A percentile compares a stretch with the other conserved stretches of the same genome.
Evolutionary conservation across 208 protist genomes (phyloP).

Genomic region (Trypanosoma cruzi): DNA sequence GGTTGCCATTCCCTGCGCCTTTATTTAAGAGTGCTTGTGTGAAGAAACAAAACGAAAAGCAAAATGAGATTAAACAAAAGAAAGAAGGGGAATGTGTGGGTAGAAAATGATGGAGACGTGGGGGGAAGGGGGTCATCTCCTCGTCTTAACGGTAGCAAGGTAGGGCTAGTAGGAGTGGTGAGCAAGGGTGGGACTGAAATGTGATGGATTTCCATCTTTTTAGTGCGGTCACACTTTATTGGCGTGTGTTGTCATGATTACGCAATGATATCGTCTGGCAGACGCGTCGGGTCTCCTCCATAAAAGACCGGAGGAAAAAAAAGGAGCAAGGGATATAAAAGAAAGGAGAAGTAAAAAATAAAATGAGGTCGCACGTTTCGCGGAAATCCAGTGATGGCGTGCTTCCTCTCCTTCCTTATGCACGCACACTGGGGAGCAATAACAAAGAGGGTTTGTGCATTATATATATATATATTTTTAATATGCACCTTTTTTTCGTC

Average conservation of each 20-base stretch:
- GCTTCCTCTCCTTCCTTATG: too few relatives aligned
- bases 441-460: background rate
- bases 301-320: too few relatives aligned
- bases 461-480: slow-evolving; percentile 8
- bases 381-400: too few relatives aligned
- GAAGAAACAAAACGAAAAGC: background rate
- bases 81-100: slow-evolving; percentile 3
- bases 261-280: background rate
- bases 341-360: too few relatives aligned
- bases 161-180: background rate
- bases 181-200: background rate
- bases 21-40: slow-evolving; percentile 29
- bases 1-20: slow-evolving; percentile 54
- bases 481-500: background rate
- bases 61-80: background rate
- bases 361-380: too few relatives aligned
- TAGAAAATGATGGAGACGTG: slow-evolving; percentile 2
- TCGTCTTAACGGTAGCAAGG: background rate
- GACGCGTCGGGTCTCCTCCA: too few relatives aligned
- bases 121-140: background rate
- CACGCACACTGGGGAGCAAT: background rate
- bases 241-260: background rate
- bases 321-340: too few relatives aligned
- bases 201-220: background rate
- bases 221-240: background rate